Evolutionary conservation across 1,284 basidiomycete species (phyloP).

Genomic region (Tilletia caries): DNA sequence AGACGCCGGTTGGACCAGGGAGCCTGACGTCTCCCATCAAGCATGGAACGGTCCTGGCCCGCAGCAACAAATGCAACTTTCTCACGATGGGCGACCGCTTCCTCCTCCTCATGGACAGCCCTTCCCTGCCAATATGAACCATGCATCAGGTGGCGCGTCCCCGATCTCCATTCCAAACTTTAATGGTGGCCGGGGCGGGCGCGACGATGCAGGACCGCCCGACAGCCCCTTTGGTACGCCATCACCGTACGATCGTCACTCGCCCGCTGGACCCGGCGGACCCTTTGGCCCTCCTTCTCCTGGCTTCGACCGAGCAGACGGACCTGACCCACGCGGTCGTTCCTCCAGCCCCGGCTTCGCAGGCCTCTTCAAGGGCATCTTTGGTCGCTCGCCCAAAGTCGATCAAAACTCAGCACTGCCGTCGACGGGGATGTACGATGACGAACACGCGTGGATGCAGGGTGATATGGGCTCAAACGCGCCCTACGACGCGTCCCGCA

Average conservation of each 20-base stretch:
- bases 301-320: too few species aligned
- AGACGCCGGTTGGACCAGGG: background rate
- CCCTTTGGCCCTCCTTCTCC: background rate
- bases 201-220: background rate
- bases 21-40: too few species aligned
- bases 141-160: background rate
- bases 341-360: slow-evolving; percentile 6
- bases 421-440: background rate
- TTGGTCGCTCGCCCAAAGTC: slow-evolving; percentile 30
- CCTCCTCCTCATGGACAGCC: too few species aligned
- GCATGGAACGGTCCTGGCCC: too few species aligned
- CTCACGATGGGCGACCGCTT: too few species aligned
- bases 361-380: slow-evolving; percentile 38
- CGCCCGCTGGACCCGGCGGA: too few species aligned
- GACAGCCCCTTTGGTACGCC: too few species aligned
- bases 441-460: background rate
- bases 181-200: background rate
- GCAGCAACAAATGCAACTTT: too few species aligned
- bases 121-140: background rate
- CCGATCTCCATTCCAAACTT: background rate
- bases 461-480: background rate
- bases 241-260: too few species aligned
- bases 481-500: background rate
- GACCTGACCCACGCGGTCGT: too few species aligned
- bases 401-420: background rate